Evolutionary conservation across 768 basidiomycete species (phyloP).

Genomic region (Boletus rubroflammeus): DNA sequence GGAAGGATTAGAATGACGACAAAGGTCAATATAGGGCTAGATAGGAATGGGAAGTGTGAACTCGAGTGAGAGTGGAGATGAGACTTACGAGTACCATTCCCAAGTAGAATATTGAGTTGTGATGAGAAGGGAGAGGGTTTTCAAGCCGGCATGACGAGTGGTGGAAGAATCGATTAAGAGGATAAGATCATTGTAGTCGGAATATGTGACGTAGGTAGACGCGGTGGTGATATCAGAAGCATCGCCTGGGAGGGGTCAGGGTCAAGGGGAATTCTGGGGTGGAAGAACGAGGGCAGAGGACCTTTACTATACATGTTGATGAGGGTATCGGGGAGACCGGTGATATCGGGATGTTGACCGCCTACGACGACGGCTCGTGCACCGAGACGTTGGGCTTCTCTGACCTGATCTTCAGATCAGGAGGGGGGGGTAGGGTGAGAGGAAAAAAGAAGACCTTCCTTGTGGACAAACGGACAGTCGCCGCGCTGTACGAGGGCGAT

Average conservation of each 20-base stretch:
- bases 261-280: slow-evolving; percentile 4
- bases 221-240: slow-evolving; percentile 81
- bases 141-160: slow-evolving; percentile 73
- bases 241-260: slow-evolving; percentile 51
- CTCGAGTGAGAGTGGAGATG: background rate
- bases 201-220: slow-evolving; percentile 83
- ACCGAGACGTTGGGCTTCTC: slow-evolving; percentile 66
- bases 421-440: slow-evolving; percentile 13
- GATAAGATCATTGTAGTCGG: slow-evolving; percentile 70
- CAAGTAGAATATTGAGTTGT: slow-evolving; percentile 78
- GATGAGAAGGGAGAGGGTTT: slow-evolving; percentile 72
- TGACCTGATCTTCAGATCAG: slow-evolving; percentile 27
- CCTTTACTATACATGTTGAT: slow-evolving; percentile 94
- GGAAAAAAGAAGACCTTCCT: slow-evolving; percentile 47
- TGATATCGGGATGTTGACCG: slow-evolving; percentile 63
- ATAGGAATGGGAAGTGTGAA: slow-evolving; percentile 7
- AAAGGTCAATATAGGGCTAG: slow-evolving; percentile 80
- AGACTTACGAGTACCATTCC: slow-evolving; percentile 86
- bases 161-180: slow-evolving; percentile 71
- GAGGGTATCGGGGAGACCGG: slow-evolving; percentile 69
- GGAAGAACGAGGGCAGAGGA: slow-evolving; percentile 41
- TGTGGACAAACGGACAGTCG: slow-evolving; percentile 85
- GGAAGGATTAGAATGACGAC: slow-evolving; percentile 87
- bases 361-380: slow-evolving; percentile 92
- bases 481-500: slow-evolving; percentile 91